A percentile compares a stretch with the other conserved stretches of the same genome.
These are phyloP conservation scores for Pythium diclinum DNA, from an alignment of 352 stramenopile genomes.

Conservation along the genomic window DNA sequence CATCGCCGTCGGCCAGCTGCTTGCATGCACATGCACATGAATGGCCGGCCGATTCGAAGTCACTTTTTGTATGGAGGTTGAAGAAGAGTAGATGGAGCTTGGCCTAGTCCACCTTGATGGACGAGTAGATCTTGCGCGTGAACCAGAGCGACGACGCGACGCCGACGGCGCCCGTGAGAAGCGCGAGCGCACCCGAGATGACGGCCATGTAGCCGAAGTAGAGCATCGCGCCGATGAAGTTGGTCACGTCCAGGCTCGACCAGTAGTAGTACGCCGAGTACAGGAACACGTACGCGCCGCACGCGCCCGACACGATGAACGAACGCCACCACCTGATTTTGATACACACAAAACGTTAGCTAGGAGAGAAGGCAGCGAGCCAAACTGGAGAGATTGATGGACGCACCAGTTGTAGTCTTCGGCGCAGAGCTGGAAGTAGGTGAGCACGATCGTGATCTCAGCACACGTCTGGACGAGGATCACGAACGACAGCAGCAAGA, in stretches of 20 bases:
- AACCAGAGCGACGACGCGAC: constrained; percentile 98
- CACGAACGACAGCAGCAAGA: constrained; percentile 97
- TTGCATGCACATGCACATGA: neutral
- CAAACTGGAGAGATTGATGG: neutral
- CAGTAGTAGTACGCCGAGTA: constrained; percentile 99
- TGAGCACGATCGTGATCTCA: constrained; percentile 99
- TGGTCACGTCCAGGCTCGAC: constrained; percentile 93
- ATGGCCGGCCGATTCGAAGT: neutral
- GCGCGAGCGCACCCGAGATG: constrained; percentile 94
- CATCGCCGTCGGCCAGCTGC: constrained; percentile 3
- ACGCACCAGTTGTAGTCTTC: constrained; percentile 99
- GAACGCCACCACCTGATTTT: constrained; percentile 95
- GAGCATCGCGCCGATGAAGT: constrained; percentile 88
- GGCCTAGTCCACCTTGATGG: constrained; percentile 96
- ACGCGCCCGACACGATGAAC: constrained; percentile 96
- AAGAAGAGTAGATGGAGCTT: neutral
- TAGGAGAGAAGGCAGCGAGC: neutral
- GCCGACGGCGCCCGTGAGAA: constrained; percentile 96
- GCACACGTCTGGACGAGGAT: constrained; percentile 98
- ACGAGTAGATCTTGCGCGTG: constrained; percentile 97
- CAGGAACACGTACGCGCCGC: constrained; percentile 97
- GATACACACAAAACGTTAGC: constrained; percentile 5
- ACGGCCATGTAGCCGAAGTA: constrained; percentile 99
- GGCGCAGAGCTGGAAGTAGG: constrained; percentile 99
- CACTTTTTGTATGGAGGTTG: neutral